Evolutionary conservation across 1,284 basidiomycete species (phyloP).

Genomic region (Serendipita sp.): DNA sequence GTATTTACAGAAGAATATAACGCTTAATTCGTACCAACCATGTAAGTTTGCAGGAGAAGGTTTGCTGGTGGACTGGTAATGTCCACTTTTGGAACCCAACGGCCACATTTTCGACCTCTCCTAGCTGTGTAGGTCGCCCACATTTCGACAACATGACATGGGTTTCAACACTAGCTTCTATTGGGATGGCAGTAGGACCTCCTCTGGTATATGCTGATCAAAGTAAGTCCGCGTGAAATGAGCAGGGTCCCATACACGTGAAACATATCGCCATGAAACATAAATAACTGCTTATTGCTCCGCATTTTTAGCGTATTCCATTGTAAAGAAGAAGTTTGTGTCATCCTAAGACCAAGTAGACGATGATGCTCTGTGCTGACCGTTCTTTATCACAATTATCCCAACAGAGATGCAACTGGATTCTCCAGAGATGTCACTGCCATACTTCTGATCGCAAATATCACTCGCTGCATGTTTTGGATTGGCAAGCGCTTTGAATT

Average conservation of each 20-base stretch:
- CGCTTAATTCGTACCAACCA: too few species aligned
- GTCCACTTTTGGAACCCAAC: too few species aligned
- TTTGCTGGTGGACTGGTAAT: too few species aligned
- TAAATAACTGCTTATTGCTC: constrained; percentile 24
- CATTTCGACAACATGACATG: neutral
- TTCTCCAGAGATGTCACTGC: constrained; percentile 75
- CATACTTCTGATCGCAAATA: constrained; percentile 66
- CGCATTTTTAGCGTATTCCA: neutral
- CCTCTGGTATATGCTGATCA: constrained; percentile 72
- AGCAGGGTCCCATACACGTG: neutral
- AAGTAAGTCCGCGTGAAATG: constrained; percentile 17
- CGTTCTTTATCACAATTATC: constrained; percentile 1
- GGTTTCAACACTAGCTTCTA: constrained; percentile 28
- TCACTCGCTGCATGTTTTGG: constrained; percentile 80
- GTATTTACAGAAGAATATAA: too few species aligned
- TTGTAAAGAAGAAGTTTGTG: constrained; percentile 41
- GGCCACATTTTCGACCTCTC: too few species aligned
- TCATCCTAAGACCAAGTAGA: neutral
- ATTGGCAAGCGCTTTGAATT: constrained; percentile 67
- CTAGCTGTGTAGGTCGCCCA: too few species aligned
- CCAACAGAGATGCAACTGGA: constrained; percentile 59
- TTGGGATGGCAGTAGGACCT: constrained; percentile 61
- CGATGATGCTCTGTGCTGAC: neutral
- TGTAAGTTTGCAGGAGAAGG: too few species aligned
- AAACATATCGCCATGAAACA: constrained; percentile 23